Evolutionary conservation across 805 yeast species (phyloP).

Genomic region (Martiniozyma abietophila): DNA sequence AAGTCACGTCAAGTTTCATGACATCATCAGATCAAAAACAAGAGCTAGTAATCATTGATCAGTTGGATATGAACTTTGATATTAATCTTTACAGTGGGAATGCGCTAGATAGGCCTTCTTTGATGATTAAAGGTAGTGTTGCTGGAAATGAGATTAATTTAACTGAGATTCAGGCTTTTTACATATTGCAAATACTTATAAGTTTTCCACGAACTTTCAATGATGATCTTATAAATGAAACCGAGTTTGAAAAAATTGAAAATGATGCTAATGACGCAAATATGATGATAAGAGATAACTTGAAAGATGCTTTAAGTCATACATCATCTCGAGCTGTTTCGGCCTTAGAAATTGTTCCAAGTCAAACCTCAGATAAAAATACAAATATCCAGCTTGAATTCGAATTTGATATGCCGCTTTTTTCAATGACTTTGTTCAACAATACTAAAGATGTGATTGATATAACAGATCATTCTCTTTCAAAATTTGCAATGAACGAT

Average conservation of each 20-base stretch:
- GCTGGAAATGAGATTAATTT: slow-evolving; percentile 54
- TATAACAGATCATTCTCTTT: slow-evolving; percentile 35
- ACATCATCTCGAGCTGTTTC: slow-evolving; percentile 3
- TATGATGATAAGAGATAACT: slow-evolving; percentile 25
- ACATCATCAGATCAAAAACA: slow-evolving; percentile 38
- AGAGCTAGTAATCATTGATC: slow-evolving; percentile 52
- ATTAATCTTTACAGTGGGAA: slow-evolving; percentile 44
- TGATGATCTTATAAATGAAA: slow-evolving; percentile 32
- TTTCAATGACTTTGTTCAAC: slow-evolving; percentile 54
- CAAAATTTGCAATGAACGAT: slow-evolving; percentile 52
- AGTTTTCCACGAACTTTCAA: slow-evolving; percentile 48
- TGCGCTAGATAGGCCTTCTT: slow-evolving; percentile 34
- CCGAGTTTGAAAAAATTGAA: slow-evolving; percentile 41
- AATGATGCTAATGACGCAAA: slow-evolving; percentile 63
- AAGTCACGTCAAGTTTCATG: slow-evolving; percentile 51
- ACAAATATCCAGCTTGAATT: slow-evolving; percentile 29
- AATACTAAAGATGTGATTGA: slow-evolving; percentile 31
- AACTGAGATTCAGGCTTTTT: slow-evolving; percentile 65
- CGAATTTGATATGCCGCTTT: slow-evolving; percentile 48
- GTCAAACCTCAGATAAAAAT: background rate
- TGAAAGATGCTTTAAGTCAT: slow-evolving; percentile 11
- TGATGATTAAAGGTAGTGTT: slow-evolving; percentile 45
- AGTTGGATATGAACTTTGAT: slow-evolving; percentile 51
- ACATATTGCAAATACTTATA: slow-evolving; percentile 44
- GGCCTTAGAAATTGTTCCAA: background rate